phyloP scores from a whole-genome alignment of 1,139 yeast genomes.

The Diutina ranongensis region DNA sequence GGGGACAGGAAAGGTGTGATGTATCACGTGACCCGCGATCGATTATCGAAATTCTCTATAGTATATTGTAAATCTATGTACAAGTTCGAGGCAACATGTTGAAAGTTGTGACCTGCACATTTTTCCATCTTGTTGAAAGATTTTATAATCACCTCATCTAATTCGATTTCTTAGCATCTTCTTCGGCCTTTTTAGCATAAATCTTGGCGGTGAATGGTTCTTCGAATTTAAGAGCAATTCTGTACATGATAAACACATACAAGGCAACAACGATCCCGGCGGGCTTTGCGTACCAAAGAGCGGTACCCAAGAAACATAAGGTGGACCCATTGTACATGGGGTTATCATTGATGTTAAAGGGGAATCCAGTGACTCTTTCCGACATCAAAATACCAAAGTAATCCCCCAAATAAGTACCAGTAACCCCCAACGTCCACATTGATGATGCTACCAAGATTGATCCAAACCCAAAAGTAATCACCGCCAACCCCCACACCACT shows the following conservation, averaged over 20 bases:
- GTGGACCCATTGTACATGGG: conserved; percentile 97
- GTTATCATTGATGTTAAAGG: conserved; percentile 80
- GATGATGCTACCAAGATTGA: conserved; percentile 71
- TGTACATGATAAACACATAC: conserved; percentile 72
- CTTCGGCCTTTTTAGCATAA: conserved; percentile 26
- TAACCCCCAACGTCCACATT: conserved; percentile 90
- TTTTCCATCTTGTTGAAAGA: conserved; percentile 4
- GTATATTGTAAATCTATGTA: neutral
- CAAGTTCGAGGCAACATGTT: neutral
- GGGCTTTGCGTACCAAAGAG: conserved; percentile 81
- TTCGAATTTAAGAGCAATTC: conserved; percentile 74
- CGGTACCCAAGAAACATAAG: conserved; percentile 81
- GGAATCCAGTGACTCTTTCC: conserved; percentile 85
- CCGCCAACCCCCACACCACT: conserved; percentile 23
- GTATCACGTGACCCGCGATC: too few species aligned
- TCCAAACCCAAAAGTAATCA: conserved; percentile 46
- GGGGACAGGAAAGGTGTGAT: too few species aligned
- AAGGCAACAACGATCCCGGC: conserved; percentile 68
- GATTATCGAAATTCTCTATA: too few species aligned
- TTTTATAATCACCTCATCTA: neutral
- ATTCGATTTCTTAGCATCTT: neutral
- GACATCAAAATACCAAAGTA: conserved; percentile 94
- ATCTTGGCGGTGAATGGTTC: conserved; percentile 94
- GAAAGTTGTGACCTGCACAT: conserved; percentile 4
- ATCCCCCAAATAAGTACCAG: conserved; percentile 95